Evolutionary conservation across 352 stramenopile genomes (phyloP).

Genomic region (Globisporangium cystogenes): DNA sequence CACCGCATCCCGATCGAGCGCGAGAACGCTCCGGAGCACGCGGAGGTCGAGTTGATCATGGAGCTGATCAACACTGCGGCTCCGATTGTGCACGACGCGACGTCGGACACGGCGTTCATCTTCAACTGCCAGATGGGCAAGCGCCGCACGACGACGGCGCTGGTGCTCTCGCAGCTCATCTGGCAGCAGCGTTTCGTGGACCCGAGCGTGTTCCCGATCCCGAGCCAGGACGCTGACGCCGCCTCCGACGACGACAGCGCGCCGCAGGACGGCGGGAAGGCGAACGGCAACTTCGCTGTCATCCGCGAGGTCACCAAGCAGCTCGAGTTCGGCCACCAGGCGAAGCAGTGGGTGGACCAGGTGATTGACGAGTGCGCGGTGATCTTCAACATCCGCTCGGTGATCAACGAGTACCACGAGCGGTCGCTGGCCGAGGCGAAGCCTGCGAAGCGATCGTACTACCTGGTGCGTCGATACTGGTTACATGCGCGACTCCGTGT

Average conservation of each 20-base stretch:
- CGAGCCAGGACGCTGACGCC: background rate
- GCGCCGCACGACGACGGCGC: constrained; percentile 69
- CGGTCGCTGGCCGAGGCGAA: constrained; percentile 71
- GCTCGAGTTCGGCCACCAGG: constrained; percentile 40
- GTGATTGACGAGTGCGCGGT: constrained; percentile 61
- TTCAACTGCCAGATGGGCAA: constrained; percentile 90
- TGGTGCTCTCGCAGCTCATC: constrained; percentile 65
- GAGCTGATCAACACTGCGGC: constrained; percentile 38
- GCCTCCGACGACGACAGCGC: constrained; percentile 5
- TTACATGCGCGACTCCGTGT: background rate
- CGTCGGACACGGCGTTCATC: constrained; percentile 61
- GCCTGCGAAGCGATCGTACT: constrained; percentile 72
- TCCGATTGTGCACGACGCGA: constrained; percentile 15
- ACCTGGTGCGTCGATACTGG: constrained; percentile 30
- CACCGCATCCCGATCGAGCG: constrained; percentile 73
- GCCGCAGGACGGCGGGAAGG: background rate
- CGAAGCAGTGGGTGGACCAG: constrained; percentile 72
- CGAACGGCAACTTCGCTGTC: constrained; percentile 57
- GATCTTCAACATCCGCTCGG: constrained; percentile 74
- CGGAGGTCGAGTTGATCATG: constrained; percentile 63
- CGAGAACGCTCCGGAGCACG: constrained; percentile 77
- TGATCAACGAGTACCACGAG: constrained; percentile 80
- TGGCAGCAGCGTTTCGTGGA: constrained; percentile 38
- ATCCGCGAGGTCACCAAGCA: constrained; percentile 59
- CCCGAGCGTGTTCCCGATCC: background rate